Conservation (phyloP, 805 yeast genomes). For the Pichia heedii region DNA sequence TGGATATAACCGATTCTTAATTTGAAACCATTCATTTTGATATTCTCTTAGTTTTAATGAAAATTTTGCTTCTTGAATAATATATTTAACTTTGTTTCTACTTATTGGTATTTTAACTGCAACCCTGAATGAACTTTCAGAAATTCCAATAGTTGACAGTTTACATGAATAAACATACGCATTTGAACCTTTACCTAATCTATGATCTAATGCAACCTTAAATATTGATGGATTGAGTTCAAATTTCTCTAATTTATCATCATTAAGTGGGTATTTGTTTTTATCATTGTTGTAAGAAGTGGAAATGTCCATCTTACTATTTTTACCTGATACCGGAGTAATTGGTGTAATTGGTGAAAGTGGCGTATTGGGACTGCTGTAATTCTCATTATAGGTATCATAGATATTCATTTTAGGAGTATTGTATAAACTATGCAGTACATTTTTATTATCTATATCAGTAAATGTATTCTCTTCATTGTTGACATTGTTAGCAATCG, state of each 20-base stretch:
- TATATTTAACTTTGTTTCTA: constrained; percentile 16
- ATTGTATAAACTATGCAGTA: constrained; percentile 2
- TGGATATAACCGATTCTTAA: constrained; percentile 12
- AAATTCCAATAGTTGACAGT: constrained; percentile 11
- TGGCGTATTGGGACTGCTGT: neutral
- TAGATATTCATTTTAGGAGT: constrained; percentile 3
- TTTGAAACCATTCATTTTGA: constrained; percentile 12
- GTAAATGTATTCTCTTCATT: neutral
- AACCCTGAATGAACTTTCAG: constrained; percentile 7
- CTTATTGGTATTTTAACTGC: constrained; percentile 26
- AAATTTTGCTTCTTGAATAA: constrained; percentile 22
- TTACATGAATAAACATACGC: constrained; percentile 22
- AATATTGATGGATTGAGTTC: constrained; percentile 17
- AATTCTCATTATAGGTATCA: neutral
- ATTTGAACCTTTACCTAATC: constrained; percentile 24
- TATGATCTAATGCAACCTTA: constrained; percentile 11
- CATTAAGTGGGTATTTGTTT: constrained; percentile 12
- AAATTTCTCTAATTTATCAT: constrained; percentile 13
- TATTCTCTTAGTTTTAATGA: constrained; percentile 15
- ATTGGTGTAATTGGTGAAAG: constrained; percentile 4
- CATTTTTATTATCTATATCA: neutral
- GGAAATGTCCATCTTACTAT: neutral
- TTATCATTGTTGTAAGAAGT: neutral
- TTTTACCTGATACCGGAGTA: constrained; percentile 3
- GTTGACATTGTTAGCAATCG: too few species aligned